phyloP scores from a whole-genome alignment of 805 yeast species.

The Komagataella kurtzmanii region DNA sequence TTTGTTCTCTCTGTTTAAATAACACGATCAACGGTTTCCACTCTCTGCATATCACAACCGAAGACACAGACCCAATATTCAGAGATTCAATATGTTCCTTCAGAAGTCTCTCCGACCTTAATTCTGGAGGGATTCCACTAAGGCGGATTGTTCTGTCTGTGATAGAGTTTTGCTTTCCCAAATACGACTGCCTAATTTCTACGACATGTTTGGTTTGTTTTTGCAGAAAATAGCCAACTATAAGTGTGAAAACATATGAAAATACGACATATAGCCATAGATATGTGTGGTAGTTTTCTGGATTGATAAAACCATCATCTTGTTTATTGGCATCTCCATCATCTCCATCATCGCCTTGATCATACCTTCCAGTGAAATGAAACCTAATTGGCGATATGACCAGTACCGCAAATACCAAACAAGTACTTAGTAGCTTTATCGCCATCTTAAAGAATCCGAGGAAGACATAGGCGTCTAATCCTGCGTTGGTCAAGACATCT shows the following conservation, averaged over 20 bases:
- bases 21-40: conserved; percentile 68
- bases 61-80: conserved; percentile 68
- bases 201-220: conserved; percentile 66
- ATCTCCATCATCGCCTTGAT: conserved; percentile 32
- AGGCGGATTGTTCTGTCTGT: conserved; percentile 85
- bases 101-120: conserved; percentile 59
- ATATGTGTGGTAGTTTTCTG: conserved; percentile 39
- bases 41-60: conserved; percentile 71
- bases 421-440: conserved; percentile 49
- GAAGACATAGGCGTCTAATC: conserved; percentile 88
- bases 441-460: conserved; percentile 85
- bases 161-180: conserved; percentile 78
- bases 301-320: conserved; percentile 3
- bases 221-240: conserved; percentile 46
- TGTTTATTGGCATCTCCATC: conserved; percentile 6
- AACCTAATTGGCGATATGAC: conserved; percentile 79
- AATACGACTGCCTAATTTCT: conserved; percentile 59
- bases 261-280: conserved; percentile 81
- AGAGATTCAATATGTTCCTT: conserved; percentile 65
- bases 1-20: conserved; percentile 40
- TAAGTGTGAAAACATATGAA: conserved; percentile 71
- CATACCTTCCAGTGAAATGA: conserved; percentile 71
- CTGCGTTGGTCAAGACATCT: conserved; percentile 79
- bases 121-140: conserved; percentile 77
- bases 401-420: conserved; percentile 56